A percentile compares a stretch with the other conserved stretches of the same genome.
phyloP scores from a whole-genome alignment of 352 stramenopile genomes.

The Pythium periplocum region DNA sequence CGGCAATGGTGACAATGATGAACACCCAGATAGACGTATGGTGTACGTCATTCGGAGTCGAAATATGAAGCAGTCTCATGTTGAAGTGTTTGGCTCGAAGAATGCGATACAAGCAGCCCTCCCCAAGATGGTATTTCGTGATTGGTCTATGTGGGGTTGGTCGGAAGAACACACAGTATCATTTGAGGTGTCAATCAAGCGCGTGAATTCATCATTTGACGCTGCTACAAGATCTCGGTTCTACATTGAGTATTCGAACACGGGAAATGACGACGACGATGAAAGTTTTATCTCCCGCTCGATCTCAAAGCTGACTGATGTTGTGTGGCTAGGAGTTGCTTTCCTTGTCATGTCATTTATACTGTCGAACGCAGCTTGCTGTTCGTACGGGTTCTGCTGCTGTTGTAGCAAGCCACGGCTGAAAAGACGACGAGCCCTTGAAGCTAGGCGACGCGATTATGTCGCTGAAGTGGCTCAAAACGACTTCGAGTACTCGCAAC shows the following conservation, averaged over 20 bases:
- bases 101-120: constrained; percentile 28
- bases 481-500: constrained; percentile 62
- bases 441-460: constrained; percentile 29
- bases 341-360: constrained; percentile 26
- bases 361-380: constrained; percentile 48
- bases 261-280: constrained; percentile 3
- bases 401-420: constrained; percentile 37
- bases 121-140: constrained; percentile 29
- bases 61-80: constrained; percentile 32
- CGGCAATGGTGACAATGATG: constrained; percentile 13
- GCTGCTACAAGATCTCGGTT: constrained; percentile 21
- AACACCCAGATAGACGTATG: constrained; percentile 11
- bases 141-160: constrained; percentile 21
- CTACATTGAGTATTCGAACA: constrained; percentile 20
- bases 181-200: constrained; percentile 45
- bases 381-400: constrained; percentile 47
- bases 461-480: constrained; percentile 56
- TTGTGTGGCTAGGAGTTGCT: constrained; percentile 31
- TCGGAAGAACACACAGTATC: constrained; percentile 15
- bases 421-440: constrained; percentile 32
- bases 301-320: constrained; percentile 24
- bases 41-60: constrained; percentile 17
- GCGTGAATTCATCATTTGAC: constrained; percentile 12
- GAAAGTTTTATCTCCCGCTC: constrained; percentile 17
- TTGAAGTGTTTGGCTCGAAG: constrained; percentile 41